These are phyloP conservation scores for Fusarium pseudoanthophilum DNA, from an alignment of 2,329 filamentous ascomycete genomes.

Conservation along the genomic window DNA sequence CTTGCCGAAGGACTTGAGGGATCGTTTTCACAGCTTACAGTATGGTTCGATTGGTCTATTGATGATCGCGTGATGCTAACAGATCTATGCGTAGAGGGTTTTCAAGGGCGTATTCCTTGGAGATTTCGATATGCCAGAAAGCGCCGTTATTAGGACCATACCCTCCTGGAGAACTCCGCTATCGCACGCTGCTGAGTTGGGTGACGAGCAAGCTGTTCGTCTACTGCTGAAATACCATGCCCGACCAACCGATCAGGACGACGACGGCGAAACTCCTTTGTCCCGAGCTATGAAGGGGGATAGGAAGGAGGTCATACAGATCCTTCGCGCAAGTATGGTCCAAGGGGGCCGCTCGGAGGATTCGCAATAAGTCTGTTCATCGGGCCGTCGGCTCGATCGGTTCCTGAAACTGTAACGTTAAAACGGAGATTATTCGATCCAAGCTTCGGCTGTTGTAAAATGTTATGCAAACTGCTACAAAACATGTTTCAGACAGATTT, in stretches of 20 bases:
- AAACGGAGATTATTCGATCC: not conserved
- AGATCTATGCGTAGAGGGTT: too few species aligned
- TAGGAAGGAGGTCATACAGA: rapidly evolving
- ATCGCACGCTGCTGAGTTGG: not conserved
- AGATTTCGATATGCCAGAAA: too few species aligned
- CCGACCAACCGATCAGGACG: rapidly evolving
- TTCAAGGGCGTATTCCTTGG: too few species aligned
- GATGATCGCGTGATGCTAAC: too few species aligned
- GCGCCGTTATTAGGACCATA: too few species aligned
- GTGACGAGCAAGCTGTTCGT: not conserved
- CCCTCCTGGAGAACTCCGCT: not conserved
- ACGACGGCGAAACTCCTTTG: not conserved
- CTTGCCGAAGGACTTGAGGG: too few species aligned
- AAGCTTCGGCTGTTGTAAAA: not conserved
- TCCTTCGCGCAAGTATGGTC: not conserved
- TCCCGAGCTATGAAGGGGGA: rapidly evolving
- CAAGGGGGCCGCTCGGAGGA: rapidly evolving
- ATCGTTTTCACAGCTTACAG: too few species aligned
- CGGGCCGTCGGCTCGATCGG: not conserved
- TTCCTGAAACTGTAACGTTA: not conserved
- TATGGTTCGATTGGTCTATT: too few species aligned
- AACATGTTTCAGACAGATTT: constrained; percentile 1
- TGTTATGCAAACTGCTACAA: not conserved
- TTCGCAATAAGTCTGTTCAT: rapidly evolving
- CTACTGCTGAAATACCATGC: rapidly evolving